Evolutionary conservation across 1,284 basidiomycete species (phyloP), one percentile per base, ranked within the genome.

Genomic region (Thecaphora thlaspeos): DNA sequence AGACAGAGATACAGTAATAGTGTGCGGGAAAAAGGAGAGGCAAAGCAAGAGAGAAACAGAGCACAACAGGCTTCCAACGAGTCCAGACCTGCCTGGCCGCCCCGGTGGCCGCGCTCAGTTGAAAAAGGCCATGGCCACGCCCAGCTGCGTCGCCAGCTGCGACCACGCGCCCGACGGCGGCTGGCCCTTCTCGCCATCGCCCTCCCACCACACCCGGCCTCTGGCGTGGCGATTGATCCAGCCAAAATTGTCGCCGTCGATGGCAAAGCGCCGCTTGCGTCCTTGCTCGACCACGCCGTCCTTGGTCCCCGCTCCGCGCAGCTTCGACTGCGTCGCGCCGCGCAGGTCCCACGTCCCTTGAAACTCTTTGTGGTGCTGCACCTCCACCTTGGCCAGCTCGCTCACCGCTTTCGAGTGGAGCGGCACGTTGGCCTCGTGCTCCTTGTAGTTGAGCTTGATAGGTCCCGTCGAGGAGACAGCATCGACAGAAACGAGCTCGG

Each of bases 321-420:
- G 51, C 42, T 54, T 53, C 30, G 61, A 64, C 22, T 60, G 57
- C 14, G 63, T 57, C 4, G 63, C 55, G 23, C 68, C 68, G 7
- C 51, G 44, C 19, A 66, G 46, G 39, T 60, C 51, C 56, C 62
- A 55, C 19, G 40, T 39, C n/a, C 68, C 68, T 43, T 71, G 55
- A 30, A 55, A 71, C 28, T 55, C 55, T 21, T 57, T 46, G 39
- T 56, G 56, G 30, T 63, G 38, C 0, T 46, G 24, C 21, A 71
- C 60, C 4, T 55, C 46, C 4, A 64, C 62, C 7, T 42, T 26
- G 14, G 59, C 69, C 1, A 56, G 48, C 36, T 56, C 51, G 37
- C 54, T 60, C 39, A 51, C 44, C 2, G 52, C 70, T 18, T 30
- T 48, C n/a, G 65, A 62, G 17, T 46, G 43, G 19, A 72, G 52